Evolutionary conservation across 345 rosid genomes (phyloP), one percentile per base, ranked within the genome.

Genomic region (Hibiscus syriacus): DNA sequence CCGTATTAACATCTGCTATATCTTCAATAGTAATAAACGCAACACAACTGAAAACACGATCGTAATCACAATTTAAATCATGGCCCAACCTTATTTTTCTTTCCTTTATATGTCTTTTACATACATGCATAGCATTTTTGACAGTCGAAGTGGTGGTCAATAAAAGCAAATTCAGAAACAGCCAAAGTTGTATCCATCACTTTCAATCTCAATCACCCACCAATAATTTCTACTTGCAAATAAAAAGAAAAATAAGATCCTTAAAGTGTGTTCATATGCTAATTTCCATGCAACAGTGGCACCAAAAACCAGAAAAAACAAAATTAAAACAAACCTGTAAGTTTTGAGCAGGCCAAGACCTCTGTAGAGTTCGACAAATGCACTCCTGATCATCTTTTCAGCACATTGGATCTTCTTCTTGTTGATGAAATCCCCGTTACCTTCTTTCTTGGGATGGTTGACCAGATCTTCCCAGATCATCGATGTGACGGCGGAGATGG

Each of bases 401-500:
- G 98, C 99, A 20, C 90, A 83, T 26, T 89, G 92, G 20, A 94
- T 81, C 70, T 94, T 91, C 82, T 87, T 94, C 19, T 81, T 74
- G 59, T 58, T 86, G n/a, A 90, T 70, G 71, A 80, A 81, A 54
- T 95, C 90, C 0, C 80, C 82, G 0, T 78, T 68, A 1, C 87
- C 92, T 26, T 83, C 88, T 34, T 73, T 82, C 45, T 75, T 79
- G 0, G 97, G 92, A 57, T 89, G 86, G 69, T 87, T 87, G 14
- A 91, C 92, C 13, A 94, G 74, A 77, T 94, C 99, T 67, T 94
- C 99, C 95, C 96, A 91, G 0, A 94, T 77, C 81, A 79, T 77
- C 0, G 93, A 80, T 0, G 86, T 87, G 22, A 85, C 82, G 1
- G 95, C 90, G 5, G 84, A n/a, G 49, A 91, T 87, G 23, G 95